Evolutionary conservation across 257 asterid genomes (phyloP).

Genomic region (Coffea canephora): DNA sequence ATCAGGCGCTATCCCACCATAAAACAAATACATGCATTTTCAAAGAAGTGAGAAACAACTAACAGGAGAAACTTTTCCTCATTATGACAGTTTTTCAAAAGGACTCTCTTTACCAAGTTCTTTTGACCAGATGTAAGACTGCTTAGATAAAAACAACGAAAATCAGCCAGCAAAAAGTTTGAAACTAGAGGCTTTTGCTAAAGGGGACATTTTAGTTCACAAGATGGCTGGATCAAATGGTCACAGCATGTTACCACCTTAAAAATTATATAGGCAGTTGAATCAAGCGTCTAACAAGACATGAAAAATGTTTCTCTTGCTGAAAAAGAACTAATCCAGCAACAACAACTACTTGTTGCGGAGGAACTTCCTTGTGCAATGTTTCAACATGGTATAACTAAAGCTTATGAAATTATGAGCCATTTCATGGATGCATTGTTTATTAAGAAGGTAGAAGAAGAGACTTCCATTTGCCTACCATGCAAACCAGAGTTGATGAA

Average conservation of each 20-base stretch:
- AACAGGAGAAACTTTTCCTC: neutral
- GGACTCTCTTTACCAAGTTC: neutral
- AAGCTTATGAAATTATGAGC: neutral
- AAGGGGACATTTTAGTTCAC: neutral
- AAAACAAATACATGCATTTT: neutral
- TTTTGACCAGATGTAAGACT: neutral
- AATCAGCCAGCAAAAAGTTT: neutral
- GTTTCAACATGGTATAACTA: neutral
- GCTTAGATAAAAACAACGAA: neutral
- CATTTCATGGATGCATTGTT: neutral
- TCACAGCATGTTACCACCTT: neutral
- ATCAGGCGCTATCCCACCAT: constrained; percentile 12
- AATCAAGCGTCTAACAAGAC: neutral
- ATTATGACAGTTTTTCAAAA: neutral
- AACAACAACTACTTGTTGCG: neutral
- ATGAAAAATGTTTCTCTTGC: neutral
- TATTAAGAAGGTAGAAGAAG: neutral
- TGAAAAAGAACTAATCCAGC: neutral
- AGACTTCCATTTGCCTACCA: no score
- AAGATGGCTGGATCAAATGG: neutral
- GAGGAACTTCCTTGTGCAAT: neutral
- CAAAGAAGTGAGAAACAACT: neutral
- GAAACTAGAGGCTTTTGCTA: neutral
- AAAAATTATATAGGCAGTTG: neutral
- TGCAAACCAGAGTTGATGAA: neutral